These are phyloP conservation scores for Erodium maritimum DNA, from an alignment of 345 rosid species.

Conservation along the genomic window DNA sequence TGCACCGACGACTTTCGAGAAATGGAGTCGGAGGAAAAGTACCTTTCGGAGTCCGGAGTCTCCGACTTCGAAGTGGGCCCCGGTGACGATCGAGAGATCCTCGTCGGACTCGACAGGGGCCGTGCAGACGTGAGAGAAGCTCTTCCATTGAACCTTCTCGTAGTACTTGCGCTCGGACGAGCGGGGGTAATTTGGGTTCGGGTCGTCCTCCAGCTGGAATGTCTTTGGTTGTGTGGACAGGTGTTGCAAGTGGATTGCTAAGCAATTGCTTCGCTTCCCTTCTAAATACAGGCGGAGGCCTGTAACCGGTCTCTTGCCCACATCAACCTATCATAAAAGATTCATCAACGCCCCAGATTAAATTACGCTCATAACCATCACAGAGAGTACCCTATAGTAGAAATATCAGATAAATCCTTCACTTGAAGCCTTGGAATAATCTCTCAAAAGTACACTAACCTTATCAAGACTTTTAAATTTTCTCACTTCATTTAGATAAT, in stretches of 20 bases:
- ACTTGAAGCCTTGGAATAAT: too few relatives aligned
- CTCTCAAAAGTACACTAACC: too few relatives aligned
- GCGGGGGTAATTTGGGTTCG: slow-evolving; percentile 5
- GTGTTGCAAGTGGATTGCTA: slow-evolving; percentile 44
- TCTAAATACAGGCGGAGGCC: slow-evolving; percentile 40
- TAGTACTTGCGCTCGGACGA: slow-evolving; percentile 13
- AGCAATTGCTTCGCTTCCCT: slow-evolving; percentile 35
- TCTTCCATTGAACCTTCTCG: slow-evolving; percentile 43
- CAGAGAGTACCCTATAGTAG: too few relatives aligned
- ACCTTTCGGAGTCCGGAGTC: slow-evolving; percentile 27
- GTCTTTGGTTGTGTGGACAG: slow-evolving; percentile 38
- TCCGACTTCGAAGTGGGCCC: slow-evolving; percentile 33
- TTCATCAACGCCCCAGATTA: too few relatives aligned
- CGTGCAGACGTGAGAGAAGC: slow-evolving; percentile 38
- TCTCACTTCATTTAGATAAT: too few relatives aligned
- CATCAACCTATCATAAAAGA: slow-evolving; percentile 32
- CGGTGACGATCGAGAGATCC: slow-evolving; percentile 34
- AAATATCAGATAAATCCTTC: background rate
- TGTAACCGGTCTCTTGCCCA: slow-evolving; percentile 38
- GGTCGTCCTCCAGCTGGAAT: slow-evolving; percentile 31
- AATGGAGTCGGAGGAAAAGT: slow-evolving; percentile 30
- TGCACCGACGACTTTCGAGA: slow-evolving; percentile 30
- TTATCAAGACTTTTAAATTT: too few relatives aligned
- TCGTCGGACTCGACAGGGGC: slow-evolving; percentile 37
- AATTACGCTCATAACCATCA: background rate